Base-by-base conservation (phyloP, 768 basidiomycete species). In the Leucocoprinus leucothites region DNA sequence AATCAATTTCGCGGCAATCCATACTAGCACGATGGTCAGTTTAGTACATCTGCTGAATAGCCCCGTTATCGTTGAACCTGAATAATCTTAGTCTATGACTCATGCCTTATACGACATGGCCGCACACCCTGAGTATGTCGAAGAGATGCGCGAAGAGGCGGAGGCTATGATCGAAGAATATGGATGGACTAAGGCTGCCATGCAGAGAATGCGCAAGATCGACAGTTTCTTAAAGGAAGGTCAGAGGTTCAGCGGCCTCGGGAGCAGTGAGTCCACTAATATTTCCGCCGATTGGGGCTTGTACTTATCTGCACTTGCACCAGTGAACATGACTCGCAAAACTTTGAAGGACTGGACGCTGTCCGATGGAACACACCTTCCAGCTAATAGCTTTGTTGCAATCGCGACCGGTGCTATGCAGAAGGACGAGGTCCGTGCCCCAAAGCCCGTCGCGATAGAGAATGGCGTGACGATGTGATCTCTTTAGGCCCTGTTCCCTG, bases 151-250 rank as follows among this genome's bases (percentile, higher is more conserved):
- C 0, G 71, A 77, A 48, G 80, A 82, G 60, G 65, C 77, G 2
- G 72, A 77, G 42, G 47, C 48, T 0, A 63, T 72, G 6, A 42
- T 76, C 13, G 42, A 49, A 1, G 59, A 64, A 4, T 65, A 74
- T 11, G 74, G 69, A 19, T 77, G 72, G 69, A 65, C 64, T 0
- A 73, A 74, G 48, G 57, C 63, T 9, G 63, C 69, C 1, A 61
- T 78, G 51, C 61, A 61, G 19, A 71, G 71, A 49, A 69, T 80
- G 69, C 64, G 65, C 53, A 73, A 74, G 59, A 38, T 79, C 9
- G 76, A 79, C 52, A 80, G 78, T 54, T 77, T 79, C 60, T 53
- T 79, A 25, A 71, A 72, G 52, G 78, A 79, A 55, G 71, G 71
- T 1, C 57, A 55, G 34, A 38, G 65, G 5, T 31, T 62, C n/a